Evolutionary conservation across 768 basidiomycete species (phyloP).

Genomic region (Clavaria fumosa): DNA sequence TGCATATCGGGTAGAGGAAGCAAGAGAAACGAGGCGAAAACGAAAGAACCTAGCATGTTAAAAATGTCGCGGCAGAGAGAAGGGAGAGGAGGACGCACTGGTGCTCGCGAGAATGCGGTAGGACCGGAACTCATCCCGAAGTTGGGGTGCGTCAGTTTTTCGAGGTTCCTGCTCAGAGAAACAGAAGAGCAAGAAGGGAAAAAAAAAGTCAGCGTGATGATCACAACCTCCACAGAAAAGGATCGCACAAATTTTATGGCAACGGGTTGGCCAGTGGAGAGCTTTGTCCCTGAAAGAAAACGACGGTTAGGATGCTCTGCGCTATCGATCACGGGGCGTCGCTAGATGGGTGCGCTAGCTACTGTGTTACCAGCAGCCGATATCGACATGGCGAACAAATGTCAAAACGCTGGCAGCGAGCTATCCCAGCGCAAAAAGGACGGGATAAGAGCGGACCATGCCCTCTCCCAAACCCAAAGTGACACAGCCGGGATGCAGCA

Average conservation of each 20-base stretch:
- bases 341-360: too few relatives aligned
- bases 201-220: too few relatives aligned
- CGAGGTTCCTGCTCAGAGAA: conserved; percentile 57
- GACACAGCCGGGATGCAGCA: too few relatives aligned
- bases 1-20: conserved; percentile 18
- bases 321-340: too few relatives aligned
- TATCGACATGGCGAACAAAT: too few relatives aligned
- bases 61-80: background rate
- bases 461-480: too few relatives aligned
- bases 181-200: background rate
- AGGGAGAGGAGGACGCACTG: conserved; percentile 34
- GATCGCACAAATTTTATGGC: conserved; percentile 70
- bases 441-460: too few relatives aligned
- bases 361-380: too few relatives aligned
- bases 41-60: conserved; percentile 8
- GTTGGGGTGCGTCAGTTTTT: conserved; percentile 95
- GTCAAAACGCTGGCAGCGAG: too few relatives aligned
- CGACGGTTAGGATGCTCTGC: too few relatives aligned
- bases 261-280: conserved; percentile 73
- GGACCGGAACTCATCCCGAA: conserved; percentile 92
- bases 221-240: too few relatives aligned
- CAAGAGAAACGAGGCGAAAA: conserved; percentile 8
- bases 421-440: too few relatives aligned
- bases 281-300: conserved; percentile 67
- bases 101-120: conserved; percentile 91